Evolutionary conservation across 805 yeast genomes (phyloP).

Genomic region (Citeromyces matritensis): DNA sequence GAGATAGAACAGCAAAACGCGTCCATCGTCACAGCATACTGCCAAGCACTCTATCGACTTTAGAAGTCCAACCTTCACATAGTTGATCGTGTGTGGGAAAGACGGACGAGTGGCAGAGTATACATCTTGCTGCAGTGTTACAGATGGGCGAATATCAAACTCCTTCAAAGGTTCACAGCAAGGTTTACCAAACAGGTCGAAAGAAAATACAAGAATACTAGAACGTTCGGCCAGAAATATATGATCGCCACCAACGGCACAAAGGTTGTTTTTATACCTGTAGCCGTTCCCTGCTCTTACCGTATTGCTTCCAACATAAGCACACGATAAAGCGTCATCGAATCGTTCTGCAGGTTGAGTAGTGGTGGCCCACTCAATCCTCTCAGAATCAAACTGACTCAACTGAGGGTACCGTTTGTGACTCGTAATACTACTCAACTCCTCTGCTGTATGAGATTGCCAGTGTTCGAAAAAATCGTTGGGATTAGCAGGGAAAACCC

Average conservation of each 20-base stretch:
- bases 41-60: constrained; percentile 24
- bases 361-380: constrained; percentile 6
- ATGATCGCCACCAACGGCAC: background rate
- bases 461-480: constrained; percentile 16
- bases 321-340: constrained; percentile 11
- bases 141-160: constrained; percentile 1
- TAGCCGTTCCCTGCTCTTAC: constrained; percentile 7
- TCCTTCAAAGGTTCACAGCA: background rate
- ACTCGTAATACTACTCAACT: constrained; percentile 5
- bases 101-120: constrained; percentile 25
- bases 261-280: constrained; percentile 1
- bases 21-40: constrained; percentile 43
- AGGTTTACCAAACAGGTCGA: too few species aligned
- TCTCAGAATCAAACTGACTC: constrained; percentile 4
- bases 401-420: constrained; percentile 4
- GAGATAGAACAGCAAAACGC: constrained; percentile 17
- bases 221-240: too few species aligned
- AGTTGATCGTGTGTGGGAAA: constrained; percentile 43
- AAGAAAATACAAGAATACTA: too few species aligned
- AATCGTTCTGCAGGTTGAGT: constrained; percentile 21
- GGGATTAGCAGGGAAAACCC: constrained; percentile 12
- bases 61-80: constrained; percentile 22
- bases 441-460: constrained; percentile 13
- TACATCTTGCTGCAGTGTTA: background rate
- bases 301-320: constrained; percentile 5